These are phyloP conservation scores for Globisporangium cederbergense DNA, from an alignment of 352 stramenopile species.

Conservation along the genomic window DNA sequence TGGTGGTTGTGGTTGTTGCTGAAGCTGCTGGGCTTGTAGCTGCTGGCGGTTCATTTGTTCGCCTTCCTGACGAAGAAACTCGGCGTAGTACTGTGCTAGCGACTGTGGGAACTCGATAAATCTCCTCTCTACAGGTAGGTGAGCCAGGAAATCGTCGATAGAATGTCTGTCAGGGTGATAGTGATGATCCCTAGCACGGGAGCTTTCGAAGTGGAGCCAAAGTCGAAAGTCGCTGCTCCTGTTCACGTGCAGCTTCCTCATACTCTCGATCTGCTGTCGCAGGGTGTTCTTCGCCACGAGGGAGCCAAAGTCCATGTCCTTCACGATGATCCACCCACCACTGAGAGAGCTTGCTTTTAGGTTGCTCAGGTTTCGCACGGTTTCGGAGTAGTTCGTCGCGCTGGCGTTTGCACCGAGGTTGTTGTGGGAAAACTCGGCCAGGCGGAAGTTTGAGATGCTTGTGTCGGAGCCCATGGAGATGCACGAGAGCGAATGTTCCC, in stretches of 20 bases:
- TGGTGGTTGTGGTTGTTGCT: conserved; percentile 10
- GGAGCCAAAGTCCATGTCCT: conserved; percentile 15
- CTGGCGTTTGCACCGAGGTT: conserved; percentile 11
- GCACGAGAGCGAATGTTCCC: conserved; percentile 12
- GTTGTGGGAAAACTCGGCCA: conserved; percentile 15
- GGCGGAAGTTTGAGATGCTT: conserved; percentile 10
- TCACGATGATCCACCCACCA: conserved; percentile 30
- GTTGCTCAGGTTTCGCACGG: conserved; percentile 14
- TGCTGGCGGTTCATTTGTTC: conserved; percentile 18
- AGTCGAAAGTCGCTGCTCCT: conserved; percentile 30
- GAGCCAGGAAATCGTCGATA: conserved; percentile 8
- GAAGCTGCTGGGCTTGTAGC: neutral
- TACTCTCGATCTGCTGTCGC: conserved; percentile 27
- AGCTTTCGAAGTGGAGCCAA: conserved; percentile 28
- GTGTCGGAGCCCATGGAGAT: conserved; percentile 14
- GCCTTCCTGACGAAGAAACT: conserved; percentile 18
- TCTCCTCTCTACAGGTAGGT: conserved; percentile 19
- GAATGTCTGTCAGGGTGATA: neutral
- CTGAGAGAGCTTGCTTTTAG: conserved; percentile 28
- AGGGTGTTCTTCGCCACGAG: conserved; percentile 21
- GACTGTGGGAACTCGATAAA: conserved; percentile 34
- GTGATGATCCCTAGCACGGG: neutral
- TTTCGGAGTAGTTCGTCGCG: conserved; percentile 7
- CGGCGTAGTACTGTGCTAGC: conserved; percentile 25
- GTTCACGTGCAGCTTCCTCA: conserved; percentile 24